A percentile compares a stretch with the other conserved stretches of the same genome.
Conservation (phyloP, 495 filamentous ascomycete species). For the Pseudotulostoma volvatum region DNA sequence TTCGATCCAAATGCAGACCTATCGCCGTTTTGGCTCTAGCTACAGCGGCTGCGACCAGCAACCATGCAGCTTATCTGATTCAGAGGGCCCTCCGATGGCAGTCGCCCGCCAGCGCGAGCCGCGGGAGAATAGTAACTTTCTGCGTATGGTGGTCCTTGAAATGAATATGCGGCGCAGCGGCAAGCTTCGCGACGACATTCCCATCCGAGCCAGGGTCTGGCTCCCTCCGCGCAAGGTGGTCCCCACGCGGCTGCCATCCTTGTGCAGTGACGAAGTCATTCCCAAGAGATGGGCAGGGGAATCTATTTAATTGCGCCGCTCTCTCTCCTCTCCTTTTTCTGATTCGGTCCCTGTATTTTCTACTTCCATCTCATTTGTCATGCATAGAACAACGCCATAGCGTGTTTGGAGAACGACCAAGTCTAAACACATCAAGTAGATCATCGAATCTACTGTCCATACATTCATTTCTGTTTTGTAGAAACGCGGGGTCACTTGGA, state of each 20-base stretch:
- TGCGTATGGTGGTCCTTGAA: slow-evolving; percentile 85
- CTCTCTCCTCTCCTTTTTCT: no score
- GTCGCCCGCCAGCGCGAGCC: slow-evolving; percentile 68
- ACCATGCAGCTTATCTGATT: slow-evolving; percentile 25
- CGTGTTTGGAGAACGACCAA: no score
- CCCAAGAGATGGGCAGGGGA: slow-evolving; percentile 29
- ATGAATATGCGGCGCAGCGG: slow-evolving; percentile 92
- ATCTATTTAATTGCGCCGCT: no score
- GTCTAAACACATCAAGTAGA: no score
- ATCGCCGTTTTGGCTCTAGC: slow-evolving; percentile 31
- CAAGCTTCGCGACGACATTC: slow-evolving; percentile 74
- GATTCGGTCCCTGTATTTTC: no score
- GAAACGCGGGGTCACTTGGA: no score
- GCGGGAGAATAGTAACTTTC: slow-evolving; percentile 85
- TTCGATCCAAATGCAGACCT: slow-evolving; percentile 80
- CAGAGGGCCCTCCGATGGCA: slow-evolving; percentile 28
- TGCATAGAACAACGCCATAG: no score
- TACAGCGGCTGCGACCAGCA: slow-evolving; percentile 19
- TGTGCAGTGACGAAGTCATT: slow-evolving; percentile 15
- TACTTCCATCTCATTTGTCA: no score
- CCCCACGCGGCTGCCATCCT: slow-evolving; percentile 10
- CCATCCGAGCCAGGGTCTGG: slow-evolving; percentile 67
- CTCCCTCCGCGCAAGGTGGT: slow-evolving; percentile 62
- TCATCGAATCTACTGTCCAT: no score
- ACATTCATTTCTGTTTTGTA: no score